Base-by-base conservation (phyloP, 2,329 filamentous ascomycete species). In the Pseudogymnoascus sp. region DNA sequence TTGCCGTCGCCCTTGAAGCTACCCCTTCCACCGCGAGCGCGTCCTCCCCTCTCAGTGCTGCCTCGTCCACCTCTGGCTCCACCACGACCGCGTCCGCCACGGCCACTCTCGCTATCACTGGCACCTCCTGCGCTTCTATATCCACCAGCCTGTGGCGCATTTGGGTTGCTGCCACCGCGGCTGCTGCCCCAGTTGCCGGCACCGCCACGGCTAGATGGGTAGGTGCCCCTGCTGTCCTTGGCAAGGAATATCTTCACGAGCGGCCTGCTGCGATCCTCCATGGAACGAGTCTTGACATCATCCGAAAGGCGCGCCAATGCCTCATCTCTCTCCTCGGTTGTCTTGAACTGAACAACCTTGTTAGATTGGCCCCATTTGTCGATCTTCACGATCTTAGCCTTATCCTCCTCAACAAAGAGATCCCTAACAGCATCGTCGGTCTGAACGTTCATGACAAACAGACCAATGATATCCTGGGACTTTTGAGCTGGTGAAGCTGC, bases 371-470 rank as follows among this genome's bases (percentile, higher is more conserved):
- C 88, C 79, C 86, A 90, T 77, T 91, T 93, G 71, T 91, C 87
- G 61, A 93, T 81, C 76, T 87, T 88, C 63, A 85, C 76, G 68
- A 97, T 91, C 78, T 96, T 97, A 34, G 83, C 74, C 73, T 86
- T 87, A 73, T 97, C 91, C 70, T 96, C 90, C 11, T 95, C 87
- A 1, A 85, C 81, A 73, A 99, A 93, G 23, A 96, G 81, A 36
- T 90, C 87, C 64, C 88, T 87, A 39, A 91, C 88, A 66, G 93
- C 90, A 34, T 96, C 90, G 68, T 93, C 90, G 62, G 84, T 89
- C 70, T 87, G 90, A 21, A 93, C 86, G 71, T 93, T 93, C 78
- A 90, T 90, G 66, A 99, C 87, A 75, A 97, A 99, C 18, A 99
- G 83, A 60, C 90, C 93, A 71, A 91, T 88, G 69, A 88, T 91